A percentile compares a stretch with the other conserved stretches of the same genome.
Evolutionary conservation across 345 rosid genomes (phyloP).

Genomic region (Carallia brachiata): DNA sequence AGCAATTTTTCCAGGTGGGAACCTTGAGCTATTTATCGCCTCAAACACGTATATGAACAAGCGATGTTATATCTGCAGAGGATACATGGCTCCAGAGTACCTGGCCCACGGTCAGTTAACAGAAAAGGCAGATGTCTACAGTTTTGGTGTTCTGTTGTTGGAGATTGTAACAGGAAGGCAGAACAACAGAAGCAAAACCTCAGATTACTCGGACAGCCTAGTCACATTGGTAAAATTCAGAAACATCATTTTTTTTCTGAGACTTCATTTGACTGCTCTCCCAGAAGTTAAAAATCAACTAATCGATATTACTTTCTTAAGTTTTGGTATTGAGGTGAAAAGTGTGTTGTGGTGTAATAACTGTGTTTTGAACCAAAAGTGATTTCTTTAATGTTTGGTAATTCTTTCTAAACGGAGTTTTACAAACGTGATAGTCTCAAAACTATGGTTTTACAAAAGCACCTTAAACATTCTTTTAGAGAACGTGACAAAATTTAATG

Average conservation of each 20-base stretch:
- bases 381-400: no score
- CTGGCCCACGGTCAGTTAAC: slow-evolving; percentile 88
- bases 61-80: slow-evolving; percentile 41
- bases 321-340: no score
- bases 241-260: neutral
- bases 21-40: neutral
- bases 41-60: neutral
- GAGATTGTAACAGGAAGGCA: slow-evolving; percentile 81
- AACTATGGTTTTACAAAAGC: no score
- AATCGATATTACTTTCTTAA: neutral
- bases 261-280: no score
- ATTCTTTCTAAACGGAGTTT: no score
- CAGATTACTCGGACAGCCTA: slow-evolving; percentile 80
- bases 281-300: neutral
- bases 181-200: slow-evolving; percentile 63
- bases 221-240: slow-evolving; percentile 57
- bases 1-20: neutral
- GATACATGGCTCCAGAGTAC: slow-evolving; percentile 97
- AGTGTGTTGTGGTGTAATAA: no score
- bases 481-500: no score
- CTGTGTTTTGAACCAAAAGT: no score
- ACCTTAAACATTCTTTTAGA: no score
- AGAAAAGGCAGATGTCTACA: slow-evolving; percentile 87
- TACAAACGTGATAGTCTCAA: no score
- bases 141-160: slow-evolving; percentile 79